Conservation (phyloP, 192 early-diverging fungal genomes). For the Allomyces javanicus region DNA sequence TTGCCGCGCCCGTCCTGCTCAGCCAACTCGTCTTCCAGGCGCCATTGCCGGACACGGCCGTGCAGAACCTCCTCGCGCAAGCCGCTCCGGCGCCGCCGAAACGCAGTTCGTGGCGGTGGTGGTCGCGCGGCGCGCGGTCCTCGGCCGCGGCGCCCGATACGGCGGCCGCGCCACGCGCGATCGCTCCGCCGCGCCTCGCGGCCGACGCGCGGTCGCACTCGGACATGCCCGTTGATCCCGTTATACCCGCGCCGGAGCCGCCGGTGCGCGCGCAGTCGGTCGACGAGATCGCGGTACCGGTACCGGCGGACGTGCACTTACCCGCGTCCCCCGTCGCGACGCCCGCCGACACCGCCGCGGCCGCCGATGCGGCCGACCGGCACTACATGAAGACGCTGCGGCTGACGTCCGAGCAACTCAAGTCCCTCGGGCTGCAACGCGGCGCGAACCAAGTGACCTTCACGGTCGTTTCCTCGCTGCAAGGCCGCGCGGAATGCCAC, state of each 20-base stretch:
- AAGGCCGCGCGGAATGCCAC: slow-evolving; percentile 54
- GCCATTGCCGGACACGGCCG: slow-evolving; percentile 18
- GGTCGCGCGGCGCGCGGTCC: background rate
- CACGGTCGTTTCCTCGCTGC: slow-evolving; percentile 53
- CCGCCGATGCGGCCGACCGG: slow-evolving; percentile 5
- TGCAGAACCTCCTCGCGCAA: background rate
- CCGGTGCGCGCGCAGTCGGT: background rate
- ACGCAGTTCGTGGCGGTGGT: background rate
- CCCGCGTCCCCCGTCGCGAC: background rate
- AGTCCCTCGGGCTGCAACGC: slow-evolving; percentile 51
- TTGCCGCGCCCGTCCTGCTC: slow-evolving; percentile 37
- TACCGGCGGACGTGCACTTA: no score
- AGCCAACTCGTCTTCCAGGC: slow-evolving; percentile 35
- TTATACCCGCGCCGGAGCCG: no score
- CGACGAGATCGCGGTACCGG: background rate
- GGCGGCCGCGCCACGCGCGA: no score
- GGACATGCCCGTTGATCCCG: no score
- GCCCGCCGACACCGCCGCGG: slow-evolving; percentile 4
- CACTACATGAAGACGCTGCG: slow-evolving; percentile 72
- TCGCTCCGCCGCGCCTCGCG: no score
- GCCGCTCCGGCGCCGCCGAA: background rate
- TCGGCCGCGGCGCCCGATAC: no score
- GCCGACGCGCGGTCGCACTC: no score
- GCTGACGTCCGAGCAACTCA: slow-evolving; percentile 78
- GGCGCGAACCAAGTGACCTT: slow-evolving; percentile 84